Evolutionary conservation across 352 stramenopile genomes (phyloP), one percentile per base, ranked within the genome.

Genomic region (Hyaloperonospora arabidopsidis): DNA sequence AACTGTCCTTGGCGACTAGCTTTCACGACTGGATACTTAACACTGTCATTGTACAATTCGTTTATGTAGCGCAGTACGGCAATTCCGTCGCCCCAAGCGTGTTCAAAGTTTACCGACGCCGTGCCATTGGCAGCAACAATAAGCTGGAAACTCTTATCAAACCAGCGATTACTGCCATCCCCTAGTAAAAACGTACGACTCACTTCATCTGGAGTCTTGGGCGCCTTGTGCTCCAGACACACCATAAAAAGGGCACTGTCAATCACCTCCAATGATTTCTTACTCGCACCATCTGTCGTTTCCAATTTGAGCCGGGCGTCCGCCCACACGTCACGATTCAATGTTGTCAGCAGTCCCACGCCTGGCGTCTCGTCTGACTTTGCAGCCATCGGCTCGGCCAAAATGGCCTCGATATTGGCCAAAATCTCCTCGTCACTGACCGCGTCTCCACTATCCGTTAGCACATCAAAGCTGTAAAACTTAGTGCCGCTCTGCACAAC

Each of bases 131-230:
- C 68, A 10, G 80, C 76, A 6, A 96, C 63, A 44, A 96, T 89
- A 4, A 96, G 57, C 62, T 96, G 87, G 52, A 96, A 93, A 60
- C 82, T 93, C 81, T 96, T 96, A 66, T 96, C 87, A 45, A 95
- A 95, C 86, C 87, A 96, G 59, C 90, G 85, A 70, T 96, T 95
- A 18, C 70, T 70, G 45, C 79, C 85, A 40, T 95, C 77, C 48
- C 87, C 87, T 35, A 82, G 50, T 8, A 96, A 69, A 63, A 95
- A 95, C 47, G 72, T 86, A 45, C 79, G 67, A 34, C 79, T 89
- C 35, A 91, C 67, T 22, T 90, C 56, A 49, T 79, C 52, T 6
- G 76, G 54, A 6, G 73, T 76, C 22, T 63, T 58, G 11, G 87
- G 84, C 10, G 78, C 65, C 29, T 55, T 61, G 53, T 93, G 76